These are phyloP conservation scores for Tylopilus rubrobrunneus DNA, from an alignment of 768 basidiomycete species.

Conservation along the genomic window DNA sequence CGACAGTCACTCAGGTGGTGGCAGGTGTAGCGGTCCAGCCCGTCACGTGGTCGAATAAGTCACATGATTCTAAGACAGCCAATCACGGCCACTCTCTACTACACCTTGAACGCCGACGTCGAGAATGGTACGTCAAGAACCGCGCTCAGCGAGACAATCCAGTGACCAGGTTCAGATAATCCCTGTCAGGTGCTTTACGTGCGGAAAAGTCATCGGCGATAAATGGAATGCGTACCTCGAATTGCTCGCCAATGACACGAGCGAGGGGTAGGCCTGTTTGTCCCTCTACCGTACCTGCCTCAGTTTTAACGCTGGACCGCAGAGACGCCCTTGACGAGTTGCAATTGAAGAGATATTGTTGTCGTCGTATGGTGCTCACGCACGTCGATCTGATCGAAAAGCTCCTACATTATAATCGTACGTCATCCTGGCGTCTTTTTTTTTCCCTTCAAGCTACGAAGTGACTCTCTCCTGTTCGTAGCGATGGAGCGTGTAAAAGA, in stretches of 20 bases:
- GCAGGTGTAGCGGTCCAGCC: no score
- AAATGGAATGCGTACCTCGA: conserved; percentile 90
- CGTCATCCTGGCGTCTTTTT: conserved; percentile 29
- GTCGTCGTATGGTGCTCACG: conserved; percentile 94
- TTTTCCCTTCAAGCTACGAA: background rate
- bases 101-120: background rate
- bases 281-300: no score
- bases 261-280: conserved; percentile 69
- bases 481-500: conserved; percentile 34
- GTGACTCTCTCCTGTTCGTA: background rate
- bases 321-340: conserved; percentile 90
- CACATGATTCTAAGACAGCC: no score
- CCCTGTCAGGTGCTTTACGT: conserved; percentile 93
- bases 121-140: conserved; percentile 19
- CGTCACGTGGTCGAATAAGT: no score
- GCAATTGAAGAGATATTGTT: conserved; percentile 92
- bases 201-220: conserved; percentile 96
- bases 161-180: conserved; percentile 62
- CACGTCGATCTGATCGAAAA: conserved; percentile 99
- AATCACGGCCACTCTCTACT: no score
- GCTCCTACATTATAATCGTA: conserved; percentile 93
- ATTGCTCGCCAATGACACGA: conserved; percentile 72
- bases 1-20: no score
- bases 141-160: no score
- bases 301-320: background rate